These are phyloP conservation scores for Monascus ruber DNA, from an alignment of 2,329 filamentous ascomycete genomes.

Conservation along the genomic window DNA sequence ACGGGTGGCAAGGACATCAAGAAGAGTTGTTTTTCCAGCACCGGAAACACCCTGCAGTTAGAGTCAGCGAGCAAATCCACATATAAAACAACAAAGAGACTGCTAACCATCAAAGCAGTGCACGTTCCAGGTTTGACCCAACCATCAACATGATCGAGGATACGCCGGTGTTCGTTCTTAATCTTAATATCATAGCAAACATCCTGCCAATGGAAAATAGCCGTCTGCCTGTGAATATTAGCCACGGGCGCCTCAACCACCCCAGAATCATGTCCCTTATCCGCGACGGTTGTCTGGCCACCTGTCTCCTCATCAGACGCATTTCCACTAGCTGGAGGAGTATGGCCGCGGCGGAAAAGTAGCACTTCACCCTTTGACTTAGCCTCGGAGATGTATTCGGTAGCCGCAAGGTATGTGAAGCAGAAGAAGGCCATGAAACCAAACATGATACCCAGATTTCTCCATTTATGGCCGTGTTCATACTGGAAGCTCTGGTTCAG, in stretches of 20 bases:
- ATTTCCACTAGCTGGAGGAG: constrained; percentile 31
- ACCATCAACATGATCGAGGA: constrained; percentile 77
- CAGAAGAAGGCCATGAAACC: constrained; percentile 55
- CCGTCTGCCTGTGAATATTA: constrained; percentile 53
- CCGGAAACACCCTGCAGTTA: constrained; percentile 58
- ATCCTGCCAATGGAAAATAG: constrained; percentile 76
- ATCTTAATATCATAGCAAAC: constrained; percentile 76
- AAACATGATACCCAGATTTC: constrained; percentile 58
- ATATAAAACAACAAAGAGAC: constrained; percentile 6
- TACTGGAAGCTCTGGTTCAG: constrained; percentile 47
- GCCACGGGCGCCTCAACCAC: constrained; percentile 13
- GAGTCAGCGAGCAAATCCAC: constrained; percentile 11
- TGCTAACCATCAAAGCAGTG: constrained; percentile 65
- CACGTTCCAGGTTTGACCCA: constrained; percentile 90
- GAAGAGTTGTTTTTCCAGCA: constrained; percentile 85
- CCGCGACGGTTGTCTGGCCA: constrained; percentile 13
- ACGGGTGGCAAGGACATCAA: constrained; percentile 76
- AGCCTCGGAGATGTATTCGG: constrained; percentile 52
- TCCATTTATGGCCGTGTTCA: constrained; percentile 49
- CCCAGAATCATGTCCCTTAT: constrained; percentile 21
- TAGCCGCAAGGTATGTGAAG: constrained; percentile 49
- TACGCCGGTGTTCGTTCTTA: constrained; percentile 61
- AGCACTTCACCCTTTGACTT: constrained; percentile 69
- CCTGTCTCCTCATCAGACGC: constrained; percentile 18
- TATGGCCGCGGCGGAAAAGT: constrained; percentile 60